These are phyloP conservation scores for Hygrocybe coccinea DNA, from an alignment of 768 basidiomycete species.

Conservation along the genomic window DNA sequence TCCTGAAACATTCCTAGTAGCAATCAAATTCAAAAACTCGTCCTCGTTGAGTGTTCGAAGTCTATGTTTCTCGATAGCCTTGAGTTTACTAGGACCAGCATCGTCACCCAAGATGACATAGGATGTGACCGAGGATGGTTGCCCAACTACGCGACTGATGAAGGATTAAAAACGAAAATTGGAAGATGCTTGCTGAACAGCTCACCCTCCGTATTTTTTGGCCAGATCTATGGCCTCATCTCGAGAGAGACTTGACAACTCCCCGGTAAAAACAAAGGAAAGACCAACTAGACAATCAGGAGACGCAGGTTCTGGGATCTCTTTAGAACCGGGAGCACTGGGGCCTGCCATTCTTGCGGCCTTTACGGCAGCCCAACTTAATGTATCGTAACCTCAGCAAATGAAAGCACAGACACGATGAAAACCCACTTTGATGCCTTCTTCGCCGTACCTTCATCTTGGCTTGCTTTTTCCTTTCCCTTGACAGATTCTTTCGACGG, in stretches of 20 bases:
- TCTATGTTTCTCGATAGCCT: slow-evolving; percentile 75
- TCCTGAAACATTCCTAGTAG: slow-evolving; percentile 54
- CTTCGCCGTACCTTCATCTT: slow-evolving; percentile 8
- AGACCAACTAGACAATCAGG: slow-evolving; percentile 78
- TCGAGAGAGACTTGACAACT: slow-evolving; percentile 78
- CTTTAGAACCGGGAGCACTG: slow-evolving; percentile 60
- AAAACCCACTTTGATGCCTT: slow-evolving; percentile 6
- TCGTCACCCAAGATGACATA: slow-evolving; percentile 85
- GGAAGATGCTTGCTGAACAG: slow-evolving; percentile 33
- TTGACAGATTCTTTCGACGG: slow-evolving; percentile 11
- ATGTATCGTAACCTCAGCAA: not conserved
- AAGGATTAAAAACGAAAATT: not conserved
- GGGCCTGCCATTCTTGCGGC: slow-evolving; percentile 42
- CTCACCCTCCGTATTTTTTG: slow-evolving; percentile 94
- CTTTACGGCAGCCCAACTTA: slow-evolving; percentile 41
- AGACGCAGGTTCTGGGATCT: slow-evolving; percentile 60
- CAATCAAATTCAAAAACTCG: slow-evolving; percentile 78
- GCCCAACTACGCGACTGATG: slow-evolving; percentile 75
- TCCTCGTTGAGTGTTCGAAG: slow-evolving; percentile 81
- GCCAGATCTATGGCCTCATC: slow-evolving; percentile 85
- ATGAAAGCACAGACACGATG: not conserved
- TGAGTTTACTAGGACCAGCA: slow-evolving; percentile 86
- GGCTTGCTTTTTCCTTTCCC: not conserved
- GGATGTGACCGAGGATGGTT: slow-evolving; percentile 85
- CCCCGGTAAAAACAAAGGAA: slow-evolving; percentile 94